Evolutionary conservation across 352 stramenopile genomes (phyloP).

Genomic region (Phytophthora lateralis): DNA sequence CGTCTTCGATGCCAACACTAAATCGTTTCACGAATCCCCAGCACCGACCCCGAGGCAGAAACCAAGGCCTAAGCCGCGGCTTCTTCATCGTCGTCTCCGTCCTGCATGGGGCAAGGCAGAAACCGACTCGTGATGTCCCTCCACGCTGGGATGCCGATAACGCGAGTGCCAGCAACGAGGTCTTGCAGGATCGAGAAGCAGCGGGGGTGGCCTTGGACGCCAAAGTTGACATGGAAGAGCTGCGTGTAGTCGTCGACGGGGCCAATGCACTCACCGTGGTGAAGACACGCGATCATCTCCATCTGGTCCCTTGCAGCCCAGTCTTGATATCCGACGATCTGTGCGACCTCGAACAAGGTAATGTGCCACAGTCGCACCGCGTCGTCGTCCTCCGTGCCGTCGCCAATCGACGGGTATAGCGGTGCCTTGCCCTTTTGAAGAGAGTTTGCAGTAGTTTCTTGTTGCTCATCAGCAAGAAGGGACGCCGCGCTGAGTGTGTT

Average conservation of each 20-base stretch:
- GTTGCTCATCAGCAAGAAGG: slow-evolving; percentile 4
- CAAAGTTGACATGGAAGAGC: slow-evolving; percentile 55
- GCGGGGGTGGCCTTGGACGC: slow-evolving; percentile 43
- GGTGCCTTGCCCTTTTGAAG: slow-evolving; percentile 1
- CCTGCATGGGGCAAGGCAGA: slow-evolving; percentile 33
- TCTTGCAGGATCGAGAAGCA: slow-evolving; percentile 54
- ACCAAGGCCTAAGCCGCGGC: not conserved
- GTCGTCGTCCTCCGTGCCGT: slow-evolving; percentile 26
- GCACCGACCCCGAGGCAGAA: too few species aligned
- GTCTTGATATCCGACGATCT: slow-evolving; percentile 42
- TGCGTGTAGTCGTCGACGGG: slow-evolving; percentile 47
- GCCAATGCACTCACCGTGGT: slow-evolving; percentile 53
- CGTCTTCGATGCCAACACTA: too few species aligned
- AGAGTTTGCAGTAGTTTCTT: slow-evolving; percentile 2
- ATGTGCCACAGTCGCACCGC: slow-evolving; percentile 42
- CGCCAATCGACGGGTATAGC: slow-evolving; percentile 17
- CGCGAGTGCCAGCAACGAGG: slow-evolving; percentile 30
- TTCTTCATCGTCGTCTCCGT: not conserved
- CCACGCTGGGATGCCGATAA: slow-evolving; percentile 54
- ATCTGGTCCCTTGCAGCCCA: slow-evolving; percentile 49
- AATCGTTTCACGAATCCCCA: too few species aligned
- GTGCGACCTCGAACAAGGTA: slow-evolving; percentile 45
- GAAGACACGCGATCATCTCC: slow-evolving; percentile 54
- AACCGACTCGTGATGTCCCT: slow-evolving; percentile 44
- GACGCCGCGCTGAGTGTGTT: slow-evolving; percentile 34